Evolutionary conservation across 2,329 filamentous ascomycete species (phyloP).

Genomic region (Ophiocordyceps robertsii): DNA sequence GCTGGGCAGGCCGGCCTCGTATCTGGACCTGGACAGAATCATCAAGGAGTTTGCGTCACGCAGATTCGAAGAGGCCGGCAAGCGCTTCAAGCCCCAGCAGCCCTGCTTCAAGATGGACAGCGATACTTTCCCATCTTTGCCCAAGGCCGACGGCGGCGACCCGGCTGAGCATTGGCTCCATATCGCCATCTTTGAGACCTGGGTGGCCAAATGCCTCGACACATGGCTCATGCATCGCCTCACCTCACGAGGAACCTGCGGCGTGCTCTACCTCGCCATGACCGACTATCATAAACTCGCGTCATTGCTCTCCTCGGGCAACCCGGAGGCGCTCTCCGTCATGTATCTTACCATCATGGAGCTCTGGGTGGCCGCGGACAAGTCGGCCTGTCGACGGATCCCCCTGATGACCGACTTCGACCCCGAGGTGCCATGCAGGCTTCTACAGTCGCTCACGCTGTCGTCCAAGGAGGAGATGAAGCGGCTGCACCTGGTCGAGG

Average conservation of each 20-base stretch:
- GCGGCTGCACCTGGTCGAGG: neutral
- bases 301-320: neutral
- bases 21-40: neutral
- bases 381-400: neutral
- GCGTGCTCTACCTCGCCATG: neutral
- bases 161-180: no score
- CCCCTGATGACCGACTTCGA: neutral
- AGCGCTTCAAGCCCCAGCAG: no score
- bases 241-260: neutral
- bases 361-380: neutral
- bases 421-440: neutral
- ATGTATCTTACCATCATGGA: neutral
- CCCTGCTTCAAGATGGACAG: no score
- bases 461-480: neutral
- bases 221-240: neutral
- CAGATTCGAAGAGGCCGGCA: no score
- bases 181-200: neutral
- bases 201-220: neutral
- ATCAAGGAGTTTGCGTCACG: no score
- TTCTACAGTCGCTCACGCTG: neutral
- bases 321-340: neutral
- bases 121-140: no score
- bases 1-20: neutral
- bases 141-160: no score
- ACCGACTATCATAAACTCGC: neutral